phyloP scores from a whole-genome alignment of 768 basidiomycete species.

The Dendrothele bispora region DNA sequence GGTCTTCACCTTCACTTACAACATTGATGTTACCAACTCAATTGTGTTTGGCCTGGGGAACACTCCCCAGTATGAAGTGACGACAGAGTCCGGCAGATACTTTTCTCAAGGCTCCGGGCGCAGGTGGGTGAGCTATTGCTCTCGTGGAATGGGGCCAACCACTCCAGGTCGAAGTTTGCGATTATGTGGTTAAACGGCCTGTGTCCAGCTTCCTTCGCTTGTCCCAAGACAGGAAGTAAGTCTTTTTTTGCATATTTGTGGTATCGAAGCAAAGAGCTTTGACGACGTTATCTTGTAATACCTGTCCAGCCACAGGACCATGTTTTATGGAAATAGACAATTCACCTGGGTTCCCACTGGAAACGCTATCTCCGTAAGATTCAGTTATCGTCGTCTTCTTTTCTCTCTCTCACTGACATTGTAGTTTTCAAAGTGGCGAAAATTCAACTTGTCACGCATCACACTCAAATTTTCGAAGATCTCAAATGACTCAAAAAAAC shows the following conservation, averaged over 20 bases:
- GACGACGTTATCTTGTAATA: background rate
- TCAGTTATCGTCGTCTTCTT: background rate
- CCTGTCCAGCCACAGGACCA: constrained; percentile 29
- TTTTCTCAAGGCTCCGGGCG: constrained; percentile 33
- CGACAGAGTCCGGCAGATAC: constrained; percentile 35
- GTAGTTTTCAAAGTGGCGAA: constrained; percentile 31
- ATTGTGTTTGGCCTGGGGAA: constrained; percentile 41
- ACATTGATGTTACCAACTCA: constrained; percentile 42
- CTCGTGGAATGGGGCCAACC: constrained; percentile 44
- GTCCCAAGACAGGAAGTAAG: constrained; percentile 41
- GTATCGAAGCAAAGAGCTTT: background rate
- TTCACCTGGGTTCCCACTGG: constrained; percentile 40
- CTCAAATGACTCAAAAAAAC: constrained; percentile 24
- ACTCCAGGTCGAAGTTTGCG: constrained; percentile 40
- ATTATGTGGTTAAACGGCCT: constrained; percentile 30
- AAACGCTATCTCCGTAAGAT: constrained; percentile 34
- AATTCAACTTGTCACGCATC: constrained; percentile 19
- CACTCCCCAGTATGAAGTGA: constrained; percentile 40
- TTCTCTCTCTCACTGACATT: background rate
- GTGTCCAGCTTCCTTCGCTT: constrained; percentile 42
- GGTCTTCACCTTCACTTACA: constrained; percentile 39
- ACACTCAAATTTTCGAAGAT: constrained; percentile 38
- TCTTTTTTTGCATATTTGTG: background rate
- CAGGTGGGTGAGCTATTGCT: constrained; percentile 30
- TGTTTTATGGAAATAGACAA: constrained; percentile 32